Percentiles rank a stretch among this genome's conserved stretches.
phyloP scores from a whole-genome alignment of 148 eudicot genomes.

The Silene uniflora region DNA sequence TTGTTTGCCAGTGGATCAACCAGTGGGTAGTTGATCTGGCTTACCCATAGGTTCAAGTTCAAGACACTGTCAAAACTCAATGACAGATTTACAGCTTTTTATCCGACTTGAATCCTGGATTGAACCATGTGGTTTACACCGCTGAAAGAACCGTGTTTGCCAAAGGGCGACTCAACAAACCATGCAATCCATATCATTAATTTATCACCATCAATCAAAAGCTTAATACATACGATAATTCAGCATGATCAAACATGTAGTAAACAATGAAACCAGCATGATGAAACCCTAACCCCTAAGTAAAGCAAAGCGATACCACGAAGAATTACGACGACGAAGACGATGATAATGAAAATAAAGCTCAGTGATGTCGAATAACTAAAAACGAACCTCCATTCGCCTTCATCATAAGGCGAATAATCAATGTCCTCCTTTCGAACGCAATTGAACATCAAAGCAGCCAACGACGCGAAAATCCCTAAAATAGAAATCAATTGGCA shows the following conservation, averaged over 20 bases:
- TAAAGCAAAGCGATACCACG: too few species aligned
- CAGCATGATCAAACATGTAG: constrained; percentile 3
- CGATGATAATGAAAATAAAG: neutral
- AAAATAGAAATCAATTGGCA: neutral
- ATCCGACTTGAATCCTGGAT: too few species aligned
- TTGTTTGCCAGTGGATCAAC: too few species aligned
- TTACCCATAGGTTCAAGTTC: too few species aligned
- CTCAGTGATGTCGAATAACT: neutral
- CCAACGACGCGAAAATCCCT: constrained; percentile 90
- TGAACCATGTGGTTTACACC: too few species aligned
- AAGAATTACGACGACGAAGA: too few species aligned
- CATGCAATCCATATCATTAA: neutral
- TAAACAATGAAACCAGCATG: neutral
- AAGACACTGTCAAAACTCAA: too few species aligned
- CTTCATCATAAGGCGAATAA: constrained; percentile 95
- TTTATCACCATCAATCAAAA: neutral
- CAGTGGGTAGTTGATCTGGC: too few species aligned
- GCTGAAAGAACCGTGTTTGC: too few species aligned
- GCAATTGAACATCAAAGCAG: constrained; percentile 97
- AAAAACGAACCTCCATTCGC: constrained; percentile 82
- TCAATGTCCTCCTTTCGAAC: constrained; percentile 86
- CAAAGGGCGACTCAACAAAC: neutral
- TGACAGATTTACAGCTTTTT: too few species aligned
- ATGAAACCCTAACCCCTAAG: neutral
- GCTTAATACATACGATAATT: neutral